Conservation (phyloP, 228 moss, liverwort and hornwort species). For the Sphagnum magellanicum region DNA sequence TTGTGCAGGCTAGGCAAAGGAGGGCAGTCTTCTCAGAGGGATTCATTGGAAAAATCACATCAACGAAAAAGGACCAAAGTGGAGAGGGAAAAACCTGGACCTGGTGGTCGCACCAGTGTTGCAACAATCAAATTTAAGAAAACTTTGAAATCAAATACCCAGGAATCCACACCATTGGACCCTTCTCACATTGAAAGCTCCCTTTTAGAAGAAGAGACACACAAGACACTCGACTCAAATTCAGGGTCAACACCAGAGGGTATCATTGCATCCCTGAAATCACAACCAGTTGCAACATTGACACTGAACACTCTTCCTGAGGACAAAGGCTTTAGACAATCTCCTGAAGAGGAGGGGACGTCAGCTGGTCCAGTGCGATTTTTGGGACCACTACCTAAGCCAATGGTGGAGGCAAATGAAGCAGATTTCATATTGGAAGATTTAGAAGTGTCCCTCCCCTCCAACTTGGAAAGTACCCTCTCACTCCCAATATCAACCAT, state of each 20-base stretch:
- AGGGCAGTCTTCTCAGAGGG: conserved; percentile 49
- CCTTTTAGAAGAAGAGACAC: conserved; percentile 8
- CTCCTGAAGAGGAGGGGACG: conserved; percentile 7
- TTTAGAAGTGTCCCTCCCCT: conserved; percentile 73
- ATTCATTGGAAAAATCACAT: conserved; percentile 60
- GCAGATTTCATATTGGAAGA: conserved; percentile 96
- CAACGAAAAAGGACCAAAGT: conserved; percentile 90
- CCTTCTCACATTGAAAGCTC: conserved; percentile 5
- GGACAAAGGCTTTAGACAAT: background rate
- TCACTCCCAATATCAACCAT: conserved; percentile 45
- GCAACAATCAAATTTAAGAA: conserved; percentile 77
- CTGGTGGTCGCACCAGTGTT: conserved; percentile 55
- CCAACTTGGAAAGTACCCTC: conserved; percentile 56
- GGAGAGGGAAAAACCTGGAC: conserved; percentile 62
- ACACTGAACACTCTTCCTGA: background rate
- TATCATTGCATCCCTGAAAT: background rate
- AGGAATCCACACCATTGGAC: conserved; percentile 6
- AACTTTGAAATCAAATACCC: conserved; percentile 14
- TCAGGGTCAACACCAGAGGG: conserved; percentile 1
- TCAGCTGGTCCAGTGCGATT: conserved; percentile 5
- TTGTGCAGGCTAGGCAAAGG: conserved; percentile 56
- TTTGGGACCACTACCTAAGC: conserved; percentile 39
- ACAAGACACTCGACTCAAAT: background rate
- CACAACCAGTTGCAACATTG: background rate
- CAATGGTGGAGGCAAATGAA: conserved; percentile 92